Evolutionary conservation across 1,284 basidiomycete genomes (phyloP), one percentile per base, ranked within the genome.

Genomic region (Hemileia vastatrix): DNA sequence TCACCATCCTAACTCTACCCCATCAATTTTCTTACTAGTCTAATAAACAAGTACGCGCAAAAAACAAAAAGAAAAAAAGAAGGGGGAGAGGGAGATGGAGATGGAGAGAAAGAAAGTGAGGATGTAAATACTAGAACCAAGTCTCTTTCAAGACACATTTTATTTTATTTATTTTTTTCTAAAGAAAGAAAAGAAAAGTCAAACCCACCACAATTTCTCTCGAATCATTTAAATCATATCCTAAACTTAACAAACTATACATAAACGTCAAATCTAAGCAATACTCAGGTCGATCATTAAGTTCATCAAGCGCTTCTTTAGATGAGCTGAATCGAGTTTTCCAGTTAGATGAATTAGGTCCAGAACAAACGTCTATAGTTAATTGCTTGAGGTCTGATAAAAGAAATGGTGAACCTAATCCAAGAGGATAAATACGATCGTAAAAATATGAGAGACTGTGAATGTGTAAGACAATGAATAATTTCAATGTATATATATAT

Each of bases 241-340:
- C 80, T 0, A 93, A 80, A 62, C 86, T 81, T 57, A 98, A 77
- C 65, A 98, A 77, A 40, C 83, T 86, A 73, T 95, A 84, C 90
- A 94, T 91, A 76, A 93, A 98, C 36, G 90, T 96, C 72, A 97
- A 77, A 77, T 98, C 94, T 51, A 97, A 81, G 77, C 94, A 98
- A 79, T 86, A 90, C 78, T 97, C 94, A 0, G 94, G 92, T 8
- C 91, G 80, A 59, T 81, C 88, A 57, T 84, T 79, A 9, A 97
- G 79, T 73, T 95, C 92, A 0, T 78, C 80, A 77, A 93, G 83
- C 19, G 88, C 81, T 6, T 73, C 78, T 3, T 76, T 58, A 68
- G 85, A 76, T 6, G 74, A 73, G 61, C 56, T 71, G 64, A 74
- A 75, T n/a, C 68, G 65, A 19, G n/a, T 33, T 19, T 57, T 50